A percentile compares a stretch with the other conserved stretches of the same genome.
These are phyloP conservation scores for Xanthoconium stramineum DNA, from an alignment of 768 basidiomycete species.

Conservation along the genomic window DNA sequence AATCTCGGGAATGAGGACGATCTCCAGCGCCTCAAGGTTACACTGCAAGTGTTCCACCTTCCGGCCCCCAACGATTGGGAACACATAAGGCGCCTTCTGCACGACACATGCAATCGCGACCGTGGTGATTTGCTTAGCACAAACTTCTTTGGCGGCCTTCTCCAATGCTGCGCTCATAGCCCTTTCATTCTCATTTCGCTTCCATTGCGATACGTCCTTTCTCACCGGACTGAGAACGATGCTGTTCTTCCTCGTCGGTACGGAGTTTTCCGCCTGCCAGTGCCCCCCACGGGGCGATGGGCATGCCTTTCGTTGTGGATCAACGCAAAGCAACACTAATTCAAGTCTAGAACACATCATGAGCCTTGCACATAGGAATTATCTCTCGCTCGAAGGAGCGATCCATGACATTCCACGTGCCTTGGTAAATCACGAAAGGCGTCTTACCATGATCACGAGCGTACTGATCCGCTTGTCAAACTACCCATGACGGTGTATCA, in stretches of 20 bases:
- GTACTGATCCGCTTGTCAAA: conserved; percentile 47
- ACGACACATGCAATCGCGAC: conserved; percentile 46
- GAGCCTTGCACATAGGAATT: conserved; percentile 33
- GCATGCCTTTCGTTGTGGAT: conserved; percentile 4
- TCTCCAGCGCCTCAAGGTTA: conserved; percentile 42
- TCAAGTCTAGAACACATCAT: conserved; percentile 29
- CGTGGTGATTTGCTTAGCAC: conserved; percentile 30
- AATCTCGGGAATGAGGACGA: conserved; percentile 37
- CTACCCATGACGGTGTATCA: conserved; percentile 50
- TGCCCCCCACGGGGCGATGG: conserved; percentile 39
- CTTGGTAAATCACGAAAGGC: conserved; percentile 56
- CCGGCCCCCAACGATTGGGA: conserved; percentile 41
- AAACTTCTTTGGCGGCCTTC: conserved; percentile 38
- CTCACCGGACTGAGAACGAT: conserved; percentile 29
- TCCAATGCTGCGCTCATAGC: conserved; percentile 38
- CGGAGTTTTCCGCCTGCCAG: conserved; percentile 31
- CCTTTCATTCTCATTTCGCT: conserved; percentile 32
- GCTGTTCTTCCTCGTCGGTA: conserved; percentile 30
- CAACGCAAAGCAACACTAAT: not conserved
- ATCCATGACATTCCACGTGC: conserved; percentile 40
- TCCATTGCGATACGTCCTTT: conserved; percentile 37
- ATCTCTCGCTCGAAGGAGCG: conserved; percentile 55
- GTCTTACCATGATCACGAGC: conserved; percentile 45
- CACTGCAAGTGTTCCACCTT: conserved; percentile 42
- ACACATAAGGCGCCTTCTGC: conserved; percentile 44